Evolutionary conservation across 805 yeast genomes (phyloP).

Genomic region (Saccharomycopsis babjevae): DNA sequence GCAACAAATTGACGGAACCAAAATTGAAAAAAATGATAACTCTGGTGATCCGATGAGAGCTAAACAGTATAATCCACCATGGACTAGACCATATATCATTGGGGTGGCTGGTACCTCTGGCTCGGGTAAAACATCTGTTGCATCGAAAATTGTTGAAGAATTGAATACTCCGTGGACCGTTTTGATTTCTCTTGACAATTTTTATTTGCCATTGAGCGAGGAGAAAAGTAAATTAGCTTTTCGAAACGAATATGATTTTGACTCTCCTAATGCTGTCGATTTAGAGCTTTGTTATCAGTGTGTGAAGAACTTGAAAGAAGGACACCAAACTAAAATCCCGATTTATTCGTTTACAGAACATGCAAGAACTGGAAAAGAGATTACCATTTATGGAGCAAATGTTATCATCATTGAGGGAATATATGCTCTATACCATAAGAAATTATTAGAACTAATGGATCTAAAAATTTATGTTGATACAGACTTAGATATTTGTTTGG

Average conservation of each 20-base stretch:
- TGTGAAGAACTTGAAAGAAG: constrained; percentile 57
- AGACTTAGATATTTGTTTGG: constrained; percentile 84
- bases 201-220: constrained; percentile 62
- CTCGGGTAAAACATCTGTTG: constrained; percentile 90
- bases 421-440: constrained; percentile 63
- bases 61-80: constrained; percentile 58
- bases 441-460: constrained; percentile 69
- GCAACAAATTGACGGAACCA: background rate
- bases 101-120: constrained; percentile 86
- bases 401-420: constrained; percentile 90
- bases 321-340: constrained; percentile 58
- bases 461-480: constrained; percentile 87
- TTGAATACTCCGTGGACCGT: constrained; percentile 92
- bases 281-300: constrained; percentile 58
- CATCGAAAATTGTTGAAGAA: constrained; percentile 67
- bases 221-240: constrained; percentile 60
- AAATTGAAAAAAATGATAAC: background rate
- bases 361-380: constrained; percentile 45
- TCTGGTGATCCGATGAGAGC: background rate
- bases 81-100: constrained; percentile 78
- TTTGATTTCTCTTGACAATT: constrained; percentile 79
- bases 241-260: constrained; percentile 70
- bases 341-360: constrained; percentile 59
- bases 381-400: constrained; percentile 85
- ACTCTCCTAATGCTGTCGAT: constrained; percentile 77